Evolutionary conservation across 2,329 filamentous ascomycete genomes (phyloP).

Genomic region (Pseudogymnoascus sp.): DNA sequence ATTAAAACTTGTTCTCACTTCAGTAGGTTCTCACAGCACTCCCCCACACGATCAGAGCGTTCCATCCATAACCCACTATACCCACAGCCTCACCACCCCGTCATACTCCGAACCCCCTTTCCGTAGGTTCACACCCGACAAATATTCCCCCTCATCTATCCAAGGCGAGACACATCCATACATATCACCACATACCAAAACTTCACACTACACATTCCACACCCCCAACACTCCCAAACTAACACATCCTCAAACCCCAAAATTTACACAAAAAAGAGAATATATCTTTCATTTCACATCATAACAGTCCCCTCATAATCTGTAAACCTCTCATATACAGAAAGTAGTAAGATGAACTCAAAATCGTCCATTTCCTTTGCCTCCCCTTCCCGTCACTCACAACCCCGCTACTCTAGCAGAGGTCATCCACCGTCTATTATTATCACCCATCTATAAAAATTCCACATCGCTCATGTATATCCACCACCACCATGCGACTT

Average conservation of each 20-base stretch:
- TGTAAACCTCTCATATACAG: background rate
- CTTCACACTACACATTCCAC: background rate
- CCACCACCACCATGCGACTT: background rate
- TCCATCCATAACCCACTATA: background rate
- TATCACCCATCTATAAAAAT: background rate
- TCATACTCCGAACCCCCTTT: background rate
- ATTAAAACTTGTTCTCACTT: too few relatives aligned
- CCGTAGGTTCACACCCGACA: background rate
- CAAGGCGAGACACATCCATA: background rate
- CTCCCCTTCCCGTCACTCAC: background rate
- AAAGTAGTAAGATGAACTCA: background rate
- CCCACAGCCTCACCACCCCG: background rate
- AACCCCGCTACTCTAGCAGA: background rate
- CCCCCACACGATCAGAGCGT: background rate
- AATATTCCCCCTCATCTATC: fast-evolving
- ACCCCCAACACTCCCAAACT: background rate
- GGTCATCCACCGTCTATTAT: background rate
- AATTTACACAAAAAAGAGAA: background rate
- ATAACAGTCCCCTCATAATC: background rate
- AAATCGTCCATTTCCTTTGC: background rate
- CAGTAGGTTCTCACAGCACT: too few relatives aligned
- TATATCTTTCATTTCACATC: constrained; percentile 1
- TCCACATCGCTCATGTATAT: constrained; percentile 1
- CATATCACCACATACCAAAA: background rate
- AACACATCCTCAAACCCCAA: background rate